These are phyloP conservation scores for Talaromyces albobiverticillius DNA, from an alignment of 2,329 filamentous ascomycete genomes.

Conservation along the genomic window DNA sequence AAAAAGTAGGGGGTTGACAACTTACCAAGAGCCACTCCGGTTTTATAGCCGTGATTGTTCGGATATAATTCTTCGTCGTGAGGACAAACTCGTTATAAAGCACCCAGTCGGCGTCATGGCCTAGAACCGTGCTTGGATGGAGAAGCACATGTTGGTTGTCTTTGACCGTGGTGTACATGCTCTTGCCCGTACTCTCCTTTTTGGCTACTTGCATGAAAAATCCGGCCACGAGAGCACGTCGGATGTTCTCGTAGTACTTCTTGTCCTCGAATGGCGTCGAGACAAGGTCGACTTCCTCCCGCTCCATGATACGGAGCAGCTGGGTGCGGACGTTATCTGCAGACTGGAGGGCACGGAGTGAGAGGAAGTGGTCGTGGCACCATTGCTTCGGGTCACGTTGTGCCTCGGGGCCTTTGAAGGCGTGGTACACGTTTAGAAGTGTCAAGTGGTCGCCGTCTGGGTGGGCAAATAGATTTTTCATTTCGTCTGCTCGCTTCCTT, in stretches of 20 bases:
- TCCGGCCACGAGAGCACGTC: conserved; percentile 82
- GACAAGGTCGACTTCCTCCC: conserved; percentile 76
- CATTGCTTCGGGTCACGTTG: conserved; percentile 78
- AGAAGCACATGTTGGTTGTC: conserved; percentile 91
- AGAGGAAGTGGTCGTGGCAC: conserved; percentile 97
- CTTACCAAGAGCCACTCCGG: conserved; percentile 91
- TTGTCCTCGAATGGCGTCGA: conserved; percentile 91
- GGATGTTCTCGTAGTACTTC: conserved; percentile 97
- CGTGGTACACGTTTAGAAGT: conserved; percentile 95
- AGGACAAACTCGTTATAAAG: conserved; percentile 98
- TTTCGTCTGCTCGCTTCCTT: conserved; percentile 90
- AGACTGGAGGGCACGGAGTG: conserved; percentile 79
- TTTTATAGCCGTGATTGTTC: conserved; percentile 86
- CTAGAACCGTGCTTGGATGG: conserved; percentile 87
- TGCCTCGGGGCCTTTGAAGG: conserved; percentile 75
- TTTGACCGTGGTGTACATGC: conserved; percentile 87
- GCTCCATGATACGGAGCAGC: conserved; percentile 95
- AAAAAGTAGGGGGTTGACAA: conserved; percentile 16
- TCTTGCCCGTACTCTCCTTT: conserved; percentile 80
- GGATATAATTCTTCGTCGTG: conserved; percentile 96
- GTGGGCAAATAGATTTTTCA: conserved; percentile 93
- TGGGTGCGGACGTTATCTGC: conserved; percentile 93
- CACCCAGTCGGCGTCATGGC: conserved; percentile 91
- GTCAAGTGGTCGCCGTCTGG: conserved; percentile 93
- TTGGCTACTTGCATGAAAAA: conserved; percentile 99